Evolutionary conservation across 257 asterid species (phyloP).

Genomic region (Primulina tabacum): DNA sequence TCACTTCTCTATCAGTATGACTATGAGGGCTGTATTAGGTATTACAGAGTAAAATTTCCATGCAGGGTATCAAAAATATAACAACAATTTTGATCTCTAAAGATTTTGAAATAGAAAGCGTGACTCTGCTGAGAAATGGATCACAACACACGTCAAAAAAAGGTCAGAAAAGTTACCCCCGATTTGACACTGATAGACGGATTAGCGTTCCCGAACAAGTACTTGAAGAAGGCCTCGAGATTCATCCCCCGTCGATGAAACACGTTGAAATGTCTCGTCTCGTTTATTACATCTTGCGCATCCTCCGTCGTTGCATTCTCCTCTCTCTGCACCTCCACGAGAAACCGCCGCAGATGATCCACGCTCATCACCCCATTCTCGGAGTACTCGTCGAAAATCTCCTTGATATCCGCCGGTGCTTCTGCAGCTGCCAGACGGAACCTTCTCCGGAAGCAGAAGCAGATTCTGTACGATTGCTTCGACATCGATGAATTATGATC

Average conservation of each 20-base stretch:
- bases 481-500: slow-evolving; percentile 34
- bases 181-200: slow-evolving; percentile 49
- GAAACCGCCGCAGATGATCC: slow-evolving; percentile 47
- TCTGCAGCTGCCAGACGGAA: slow-evolving; percentile 54
- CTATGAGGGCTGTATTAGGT: background rate
- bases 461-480: slow-evolving; percentile 64
- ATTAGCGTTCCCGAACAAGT: slow-evolving; percentile 50
- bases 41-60: background rate
- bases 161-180: slow-evolving; percentile 37
- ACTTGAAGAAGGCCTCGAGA: slow-evolving; percentile 55
- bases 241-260: slow-evolving; percentile 50
- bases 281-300: slow-evolving; percentile 48
- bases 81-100: background rate
- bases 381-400: slow-evolving; percentile 41
- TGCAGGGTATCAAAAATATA: background rate
- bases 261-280: slow-evolving; percentile 41
- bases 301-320: slow-evolving; percentile 45
- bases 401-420: slow-evolving; percentile 59
- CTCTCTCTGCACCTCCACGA: slow-evolving; percentile 66
- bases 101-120: no score
- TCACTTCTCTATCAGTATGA: background rate
- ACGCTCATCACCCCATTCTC: slow-evolving; percentile 49
- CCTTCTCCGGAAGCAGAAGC: slow-evolving; percentile 70
- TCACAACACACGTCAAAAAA: no score
- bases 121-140: background rate